Conservation (phyloP, 2,329 filamentous ascomycete species). For the Arthroderma uncinatum region DNA sequence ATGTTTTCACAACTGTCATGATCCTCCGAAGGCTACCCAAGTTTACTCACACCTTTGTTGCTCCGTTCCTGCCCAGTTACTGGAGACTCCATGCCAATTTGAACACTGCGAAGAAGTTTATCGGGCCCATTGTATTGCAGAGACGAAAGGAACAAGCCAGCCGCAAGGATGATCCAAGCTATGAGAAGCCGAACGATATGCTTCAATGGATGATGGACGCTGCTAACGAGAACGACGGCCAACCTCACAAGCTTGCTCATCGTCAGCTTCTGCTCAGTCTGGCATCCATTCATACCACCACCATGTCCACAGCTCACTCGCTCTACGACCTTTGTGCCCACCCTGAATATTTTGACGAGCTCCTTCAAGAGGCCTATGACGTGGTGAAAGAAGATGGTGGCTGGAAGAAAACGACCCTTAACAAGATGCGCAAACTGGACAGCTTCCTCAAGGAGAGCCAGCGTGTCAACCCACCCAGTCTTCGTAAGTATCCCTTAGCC, state of each 20-base stretch:
- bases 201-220: slow-evolving; percentile 5
- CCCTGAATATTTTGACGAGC: slow-evolving; percentile 16
- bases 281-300: slow-evolving; percentile 15
- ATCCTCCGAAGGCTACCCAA: slow-evolving; percentile 6
- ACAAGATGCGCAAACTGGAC: slow-evolving; percentile 16
- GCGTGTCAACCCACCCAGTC: slow-evolving; percentile 14
- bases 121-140: slow-evolving; percentile 25
- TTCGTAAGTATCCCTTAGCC: slow-evolving; percentile 11
- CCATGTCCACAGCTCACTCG: slow-evolving; percentile 10
- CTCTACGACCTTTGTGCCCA: slow-evolving; percentile 17
- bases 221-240: not conserved
- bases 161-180: not conserved
- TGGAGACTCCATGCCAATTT: slow-evolving; percentile 24
- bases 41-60: not conserved
- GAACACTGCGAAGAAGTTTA: slow-evolving; percentile 23
- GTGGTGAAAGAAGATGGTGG: slow-evolving; percentile 13
- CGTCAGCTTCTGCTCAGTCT: slow-evolving; percentile 9
- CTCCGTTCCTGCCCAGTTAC: slow-evolving; percentile 25
- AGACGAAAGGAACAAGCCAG: slow-evolving; percentile 19
- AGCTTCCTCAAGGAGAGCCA: slow-evolving; percentile 20
- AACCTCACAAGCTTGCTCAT: slow-evolving; percentile 13
- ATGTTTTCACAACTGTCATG: slow-evolving; percentile 25
- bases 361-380: slow-evolving; percentile 17
- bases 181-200: slow-evolving; percentile 4
- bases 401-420: slow-evolving; percentile 12